phyloP scores from a whole-genome alignment of 768 basidiomycete genomes.

The Pholiota microspora region DNA sequence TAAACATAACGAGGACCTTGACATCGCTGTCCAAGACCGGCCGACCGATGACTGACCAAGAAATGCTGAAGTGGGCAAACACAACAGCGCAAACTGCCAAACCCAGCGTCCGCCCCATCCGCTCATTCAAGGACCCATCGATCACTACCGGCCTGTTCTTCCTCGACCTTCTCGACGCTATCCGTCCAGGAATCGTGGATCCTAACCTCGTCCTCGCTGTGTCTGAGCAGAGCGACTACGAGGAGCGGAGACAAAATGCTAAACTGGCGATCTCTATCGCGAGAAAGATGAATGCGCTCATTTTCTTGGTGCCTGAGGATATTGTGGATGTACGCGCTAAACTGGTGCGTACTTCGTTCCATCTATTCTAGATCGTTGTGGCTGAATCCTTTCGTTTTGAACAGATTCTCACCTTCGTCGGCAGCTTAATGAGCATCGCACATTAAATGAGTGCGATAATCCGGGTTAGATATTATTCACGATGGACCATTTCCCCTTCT shows the following conservation, averaged over 20 bases:
- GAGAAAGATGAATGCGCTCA: conserved; percentile 94
- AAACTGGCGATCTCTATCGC: conserved; percentile 98
- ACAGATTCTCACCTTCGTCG: conserved; percentile 94
- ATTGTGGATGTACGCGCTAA: conserved; percentile 93
- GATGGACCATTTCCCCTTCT: not conserved
- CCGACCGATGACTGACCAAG: conserved; percentile 83
- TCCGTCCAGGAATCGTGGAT: conserved; percentile 95
- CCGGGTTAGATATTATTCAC: not conserved
- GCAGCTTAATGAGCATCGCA: conserved; percentile 82
- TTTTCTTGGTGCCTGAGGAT: conserved; percentile 96
- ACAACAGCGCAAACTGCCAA: conserved; percentile 76
- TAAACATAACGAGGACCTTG: conserved; percentile 91
- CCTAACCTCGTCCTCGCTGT: conserved; percentile 74
- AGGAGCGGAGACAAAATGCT: conserved; percentile 90
- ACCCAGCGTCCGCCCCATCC: conserved; percentile 57
- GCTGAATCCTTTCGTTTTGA: not conserved
- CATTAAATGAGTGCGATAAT: conserved; percentile 22
- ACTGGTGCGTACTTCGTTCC: conserved; percentile 53
- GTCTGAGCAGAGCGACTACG: conserved; percentile 62
- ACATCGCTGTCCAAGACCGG: conserved; percentile 73
- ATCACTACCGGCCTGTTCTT: conserved; percentile 90
- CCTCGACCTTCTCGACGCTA: conserved; percentile 86
- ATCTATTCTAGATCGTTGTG: not conserved
- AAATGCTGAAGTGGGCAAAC: conserved; percentile 97
- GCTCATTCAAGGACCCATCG: conserved; percentile 93